Evolutionary conservation across 2,329 filamentous ascomycete genomes (phyloP).

Genomic region (Ceratocystis lukuohia): DNA sequence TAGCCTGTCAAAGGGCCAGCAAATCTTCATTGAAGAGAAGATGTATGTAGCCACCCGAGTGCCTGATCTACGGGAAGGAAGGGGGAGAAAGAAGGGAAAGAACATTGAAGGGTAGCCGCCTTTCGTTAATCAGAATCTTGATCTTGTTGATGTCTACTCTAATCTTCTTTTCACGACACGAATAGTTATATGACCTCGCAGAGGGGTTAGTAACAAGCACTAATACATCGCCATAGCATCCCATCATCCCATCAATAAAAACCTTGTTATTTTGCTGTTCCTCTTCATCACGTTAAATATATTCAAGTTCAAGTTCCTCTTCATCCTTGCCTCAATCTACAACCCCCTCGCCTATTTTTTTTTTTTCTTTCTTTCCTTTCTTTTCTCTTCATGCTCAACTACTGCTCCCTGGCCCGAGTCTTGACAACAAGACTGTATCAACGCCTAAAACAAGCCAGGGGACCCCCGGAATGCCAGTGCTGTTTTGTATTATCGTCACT

Average conservation of each 20-base stretch:
- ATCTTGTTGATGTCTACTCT: no score
- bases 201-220: no score
- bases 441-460: background rate
- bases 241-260: no score
- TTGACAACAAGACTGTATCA: background rate
- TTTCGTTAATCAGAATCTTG: background rate
- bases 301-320: no score
- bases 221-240: no score
- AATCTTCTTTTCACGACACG: no score
- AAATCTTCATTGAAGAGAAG: background rate
- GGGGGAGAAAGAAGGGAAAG: background rate
- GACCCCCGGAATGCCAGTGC: background rate
- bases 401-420: background rate
- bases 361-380: background rate
- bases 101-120: background rate
- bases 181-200: no score
- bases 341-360: no score
- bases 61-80: constrained; percentile 5
- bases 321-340: no score
- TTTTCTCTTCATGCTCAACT: background rate
- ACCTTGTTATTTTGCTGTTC: no score
- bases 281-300: no score
- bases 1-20: background rate
- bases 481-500: background rate
- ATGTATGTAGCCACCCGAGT: background rate